Evolutionary conservation across 1,139 yeast genomes (phyloP).

Genomic region (Scheffersomyces illinoinensis): DNA sequence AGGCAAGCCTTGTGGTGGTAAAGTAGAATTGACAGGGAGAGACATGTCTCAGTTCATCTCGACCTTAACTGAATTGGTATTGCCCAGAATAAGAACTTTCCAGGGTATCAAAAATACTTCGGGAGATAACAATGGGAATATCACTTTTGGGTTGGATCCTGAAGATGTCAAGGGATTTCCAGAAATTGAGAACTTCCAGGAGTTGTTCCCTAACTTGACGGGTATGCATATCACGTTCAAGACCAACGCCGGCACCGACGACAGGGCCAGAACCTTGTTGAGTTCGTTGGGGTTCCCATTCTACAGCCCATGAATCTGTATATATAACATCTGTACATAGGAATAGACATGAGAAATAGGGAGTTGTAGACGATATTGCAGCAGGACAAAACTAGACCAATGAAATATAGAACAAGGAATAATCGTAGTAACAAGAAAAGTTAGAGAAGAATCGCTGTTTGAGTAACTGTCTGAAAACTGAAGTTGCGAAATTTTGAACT

Average conservation of each 20-base stretch:
- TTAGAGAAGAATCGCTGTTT: too few relatives aligned
- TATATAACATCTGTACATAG: slow-evolving; percentile 1
- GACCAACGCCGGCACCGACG: slow-evolving; percentile 88
- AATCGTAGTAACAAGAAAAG: too few relatives aligned
- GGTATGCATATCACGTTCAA: slow-evolving; percentile 86
- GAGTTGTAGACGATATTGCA: neutral
- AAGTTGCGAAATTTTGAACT: neutral
- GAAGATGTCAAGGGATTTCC: slow-evolving; percentile 86
- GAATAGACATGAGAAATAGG: neutral
- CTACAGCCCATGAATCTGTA: slow-evolving; percentile 16
- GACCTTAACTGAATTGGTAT: slow-evolving; percentile 86
- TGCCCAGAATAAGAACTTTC: slow-evolving; percentile 91
- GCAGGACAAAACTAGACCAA: neutral
- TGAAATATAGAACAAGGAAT: neutral
- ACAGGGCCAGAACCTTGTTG: slow-evolving; percentile 84
- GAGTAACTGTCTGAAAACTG: too few relatives aligned
- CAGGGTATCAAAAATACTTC: slow-evolving; percentile 71
- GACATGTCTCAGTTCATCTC: slow-evolving; percentile 84
- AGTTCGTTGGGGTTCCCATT: slow-evolving; percentile 87
- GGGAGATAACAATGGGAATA: slow-evolving; percentile 86
- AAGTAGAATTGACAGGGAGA: slow-evolving; percentile 73
- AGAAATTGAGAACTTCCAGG: slow-evolving; percentile 89
- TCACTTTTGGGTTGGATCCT: slow-evolving; percentile 79
- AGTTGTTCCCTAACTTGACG: slow-evolving; percentile 82
- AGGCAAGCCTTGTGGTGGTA: slow-evolving; percentile 92